These are phyloP conservation scores for Saprolegnia diclina DNA, from an alignment of 352 stramenopile genomes.

Conservation along the genomic window DNA sequence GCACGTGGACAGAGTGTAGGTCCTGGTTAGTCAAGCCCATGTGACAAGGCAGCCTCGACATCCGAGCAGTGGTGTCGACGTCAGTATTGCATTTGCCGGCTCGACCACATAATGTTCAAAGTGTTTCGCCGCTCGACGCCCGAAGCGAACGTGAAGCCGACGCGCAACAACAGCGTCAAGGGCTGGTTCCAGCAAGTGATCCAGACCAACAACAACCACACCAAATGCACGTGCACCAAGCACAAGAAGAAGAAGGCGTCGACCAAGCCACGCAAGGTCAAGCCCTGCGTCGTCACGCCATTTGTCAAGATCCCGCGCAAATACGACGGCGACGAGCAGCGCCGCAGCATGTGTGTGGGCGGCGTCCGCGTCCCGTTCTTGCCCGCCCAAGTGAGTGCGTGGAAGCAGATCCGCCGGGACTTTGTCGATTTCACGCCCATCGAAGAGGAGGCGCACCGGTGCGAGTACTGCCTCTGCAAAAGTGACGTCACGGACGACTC, in stretches of 20 bases:
- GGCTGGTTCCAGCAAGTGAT: background rate
- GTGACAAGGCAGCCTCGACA: too few relatives aligned
- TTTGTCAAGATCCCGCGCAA: background rate
- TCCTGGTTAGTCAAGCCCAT: too few relatives aligned
- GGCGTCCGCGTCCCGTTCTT: background rate
- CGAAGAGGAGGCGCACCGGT: background rate
- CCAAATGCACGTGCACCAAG: background rate
- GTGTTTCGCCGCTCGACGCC: background rate
- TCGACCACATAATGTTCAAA: background rate
- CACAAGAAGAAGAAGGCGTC: background rate
- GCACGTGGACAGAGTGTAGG: too few relatives aligned
- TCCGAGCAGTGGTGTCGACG: too few relatives aligned
- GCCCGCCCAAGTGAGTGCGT: background rate
- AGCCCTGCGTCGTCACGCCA: background rate
- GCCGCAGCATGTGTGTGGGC: background rate
- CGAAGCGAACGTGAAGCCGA: background rate
- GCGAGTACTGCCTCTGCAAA: background rate
- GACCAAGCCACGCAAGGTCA: background rate
- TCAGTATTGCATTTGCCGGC: too few relatives aligned
- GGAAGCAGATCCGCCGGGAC: background rate
- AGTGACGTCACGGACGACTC: background rate
- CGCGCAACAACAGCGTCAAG: background rate
- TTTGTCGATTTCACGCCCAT: background rate
- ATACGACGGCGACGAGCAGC: background rate
- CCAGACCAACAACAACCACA: background rate